Evolutionary conservation across 2,329 filamentous ascomycete species (phyloP).

Genomic region (Fusarium sp.): DNA sequence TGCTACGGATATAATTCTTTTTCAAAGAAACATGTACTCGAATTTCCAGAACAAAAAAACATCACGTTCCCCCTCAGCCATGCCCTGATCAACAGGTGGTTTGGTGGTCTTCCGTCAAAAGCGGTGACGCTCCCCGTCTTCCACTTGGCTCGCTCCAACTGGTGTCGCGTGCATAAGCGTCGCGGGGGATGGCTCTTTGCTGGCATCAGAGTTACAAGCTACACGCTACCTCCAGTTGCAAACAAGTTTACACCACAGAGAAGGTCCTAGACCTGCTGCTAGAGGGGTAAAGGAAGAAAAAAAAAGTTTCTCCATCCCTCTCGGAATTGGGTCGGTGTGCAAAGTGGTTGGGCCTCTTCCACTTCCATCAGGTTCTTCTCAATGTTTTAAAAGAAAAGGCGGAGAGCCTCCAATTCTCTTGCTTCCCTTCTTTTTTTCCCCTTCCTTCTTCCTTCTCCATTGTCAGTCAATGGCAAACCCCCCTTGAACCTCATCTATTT

Average conservation of each 20-base stretch:
- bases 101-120: slow-evolving; percentile 28
- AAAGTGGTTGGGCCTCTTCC: neutral
- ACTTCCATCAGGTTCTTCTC: slow-evolving; percentile 10
- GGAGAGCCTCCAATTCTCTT: slow-evolving; percentile 29
- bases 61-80: neutral
- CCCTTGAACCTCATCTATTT: slow-evolving; percentile 31
- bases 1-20: neutral
- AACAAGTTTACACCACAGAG: slow-evolving; percentile 2
- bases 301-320: slow-evolving; percentile 23
- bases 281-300: neutral
- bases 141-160: slow-evolving; percentile 39
- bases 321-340: slow-evolving; percentile 33
- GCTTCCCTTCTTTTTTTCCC: slow-evolving; percentile 1
- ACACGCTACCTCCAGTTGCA: neutral
- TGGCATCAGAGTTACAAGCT: slow-evolving; percentile 3
- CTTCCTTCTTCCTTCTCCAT: slow-evolving; percentile 29
- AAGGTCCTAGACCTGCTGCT: neutral
- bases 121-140: slow-evolving; percentile 36
- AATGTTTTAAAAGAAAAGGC: slow-evolving; percentile 23
- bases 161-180: slow-evolving; percentile 45
- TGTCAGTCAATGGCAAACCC: slow-evolving; percentile 26
- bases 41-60: neutral
- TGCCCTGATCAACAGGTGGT: neutral
- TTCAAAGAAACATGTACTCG: neutral
- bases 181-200: slow-evolving; percentile 10